Conservation (phyloP, 2,329 filamentous ascomycete species). For the Sporothrix luriei region DNA sequence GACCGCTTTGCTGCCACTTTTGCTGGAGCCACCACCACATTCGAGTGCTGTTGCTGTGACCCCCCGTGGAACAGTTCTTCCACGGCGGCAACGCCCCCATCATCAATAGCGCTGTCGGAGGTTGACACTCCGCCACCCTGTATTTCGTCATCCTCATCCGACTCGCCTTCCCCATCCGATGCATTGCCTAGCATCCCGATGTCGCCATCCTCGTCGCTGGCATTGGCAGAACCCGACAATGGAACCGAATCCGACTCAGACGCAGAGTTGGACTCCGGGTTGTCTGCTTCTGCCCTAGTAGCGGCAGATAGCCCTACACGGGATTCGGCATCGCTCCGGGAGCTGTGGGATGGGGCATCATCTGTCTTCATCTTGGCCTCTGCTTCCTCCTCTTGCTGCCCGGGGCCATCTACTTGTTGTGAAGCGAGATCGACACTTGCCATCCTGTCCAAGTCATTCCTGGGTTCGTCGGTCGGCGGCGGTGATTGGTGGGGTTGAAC, state of each 20-base stretch:
- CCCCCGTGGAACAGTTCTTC: constrained; percentile 7
- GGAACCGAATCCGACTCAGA: constrained; percentile 6
- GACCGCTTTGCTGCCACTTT: background rate
- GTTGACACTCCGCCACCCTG: too few relatives aligned
- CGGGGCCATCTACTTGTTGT: background rate
- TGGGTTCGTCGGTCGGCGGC: too few relatives aligned
- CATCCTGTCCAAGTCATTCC: background rate
- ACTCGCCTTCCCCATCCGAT: constrained; percentile 26
- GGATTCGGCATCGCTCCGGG: background rate
- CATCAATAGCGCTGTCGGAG: too few relatives aligned
- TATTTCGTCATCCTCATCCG: background rate
- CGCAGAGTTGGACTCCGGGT: background rate
- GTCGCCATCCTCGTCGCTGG: background rate
- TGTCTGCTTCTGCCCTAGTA: background rate
- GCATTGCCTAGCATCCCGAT: background rate
- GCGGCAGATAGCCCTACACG: background rate
- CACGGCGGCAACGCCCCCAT: constrained; percentile 30
- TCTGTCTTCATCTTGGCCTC: background rate
- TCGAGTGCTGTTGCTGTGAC: background rate
- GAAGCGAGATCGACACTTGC: background rate
- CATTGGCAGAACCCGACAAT: constrained; percentile 15
- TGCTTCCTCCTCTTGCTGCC: background rate
- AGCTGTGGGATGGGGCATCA: background rate
- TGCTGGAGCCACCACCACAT: background rate
- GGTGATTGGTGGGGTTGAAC: background rate